Evolutionary conservation across 208 protist species (phyloP), one percentile per base, ranked within the genome.

Genomic region (Crithidia bombi): DNA sequence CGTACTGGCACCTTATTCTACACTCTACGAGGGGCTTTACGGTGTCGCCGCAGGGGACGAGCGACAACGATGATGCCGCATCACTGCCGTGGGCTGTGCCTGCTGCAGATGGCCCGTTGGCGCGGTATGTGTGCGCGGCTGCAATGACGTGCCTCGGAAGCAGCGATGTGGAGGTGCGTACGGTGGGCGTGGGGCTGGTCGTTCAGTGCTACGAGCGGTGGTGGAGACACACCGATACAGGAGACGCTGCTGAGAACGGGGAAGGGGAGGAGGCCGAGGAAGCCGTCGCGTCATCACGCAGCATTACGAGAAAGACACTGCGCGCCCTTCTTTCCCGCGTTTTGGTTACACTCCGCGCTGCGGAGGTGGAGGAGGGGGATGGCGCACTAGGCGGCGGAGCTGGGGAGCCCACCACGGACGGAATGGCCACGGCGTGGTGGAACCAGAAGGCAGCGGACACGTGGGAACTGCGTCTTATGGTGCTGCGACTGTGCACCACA

Each of bases 391-490:
- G 32, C 7, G 49, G 49, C 6, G 21, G 6, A 19, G 5, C 47
- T 19, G 6, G 33, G 25, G 12, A 14, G 3, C 10, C 41, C n/a
- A 5, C 41, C 10, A 23, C 15, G 23, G 43, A 7, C 28, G n/a
- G n/a, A n/a, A 36, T 39, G 35, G n/a, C 32, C 0, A 33, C 55
- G 25, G 51, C 46, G 36, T 75, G 71, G 63, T 77, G 71, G 71
- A 23, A n/a, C n/a, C 44, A 54, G 3, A 25, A 5, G 5, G 17
- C 62, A 6, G 14, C 64, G 25, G 49, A 55, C 19, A 69, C 67
- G 50, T 86, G 81, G 81, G 81, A 86, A 55, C 38, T 69, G 12
- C 73, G 73, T 11, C 25, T 79, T 3, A 26, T 67, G 65, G 71
- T 77, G 41, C 49, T 77, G 63, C 63, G 49, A 0, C 54, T 77